A percentile compares a stretch with the other conserved stretches of the same genome.
phyloP scores from a whole-genome alignment of 768 basidiomycete species.

The Coprinopsis sp. region DNA sequence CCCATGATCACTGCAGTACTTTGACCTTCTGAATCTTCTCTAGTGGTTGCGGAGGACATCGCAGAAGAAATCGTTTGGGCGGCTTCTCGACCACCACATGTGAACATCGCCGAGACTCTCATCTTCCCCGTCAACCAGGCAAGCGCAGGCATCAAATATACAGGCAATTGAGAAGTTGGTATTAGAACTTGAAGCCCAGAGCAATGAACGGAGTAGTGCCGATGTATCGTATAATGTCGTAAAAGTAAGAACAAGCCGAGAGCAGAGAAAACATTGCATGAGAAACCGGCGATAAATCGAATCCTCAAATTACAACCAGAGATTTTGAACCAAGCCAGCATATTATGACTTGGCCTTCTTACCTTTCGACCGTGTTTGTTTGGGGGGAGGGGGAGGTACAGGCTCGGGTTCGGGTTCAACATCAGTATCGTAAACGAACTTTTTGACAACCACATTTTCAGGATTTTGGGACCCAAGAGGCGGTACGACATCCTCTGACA shows the following conservation, averaged over 20 bases:
- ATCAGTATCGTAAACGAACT: conserved; percentile 78
- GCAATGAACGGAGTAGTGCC: not conserved
- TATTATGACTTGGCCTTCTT: conserved; percentile 42
- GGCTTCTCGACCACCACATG: conserved; percentile 85
- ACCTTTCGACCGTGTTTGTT: conserved; percentile 50
- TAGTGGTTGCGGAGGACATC: conserved; percentile 81
- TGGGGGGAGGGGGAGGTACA: conserved; percentile 32
- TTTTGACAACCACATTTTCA: conserved; percentile 71
- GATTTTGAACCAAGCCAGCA: conserved; percentile 9
- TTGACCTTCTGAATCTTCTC: conserved; percentile 9
- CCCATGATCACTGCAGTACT: not conserved
- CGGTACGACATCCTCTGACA: conserved; percentile 49
- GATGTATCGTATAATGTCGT: not conserved
- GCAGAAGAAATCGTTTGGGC: conserved; percentile 99
- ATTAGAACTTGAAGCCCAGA: conserved; percentile 1
- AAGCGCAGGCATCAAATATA: conserved; percentile 55
- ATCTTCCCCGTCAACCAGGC: conserved; percentile 82
- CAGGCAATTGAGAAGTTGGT: conserved; percentile 1
- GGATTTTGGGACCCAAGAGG: conserved; percentile 53
- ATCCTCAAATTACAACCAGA: conserved; percentile 16
- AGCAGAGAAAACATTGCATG: conserved; percentile 6
- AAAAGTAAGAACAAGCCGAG: not conserved
- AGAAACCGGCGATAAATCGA: conserved; percentile 1
- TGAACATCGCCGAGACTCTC: conserved; percentile 82
- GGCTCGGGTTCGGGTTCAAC: conserved; percentile 43